Evolutionary conservation across 2,329 filamentous ascomycete genomes (phyloP), one percentile per base, ranked within the genome.

Genomic region (Sarocladium oryzae): DNA sequence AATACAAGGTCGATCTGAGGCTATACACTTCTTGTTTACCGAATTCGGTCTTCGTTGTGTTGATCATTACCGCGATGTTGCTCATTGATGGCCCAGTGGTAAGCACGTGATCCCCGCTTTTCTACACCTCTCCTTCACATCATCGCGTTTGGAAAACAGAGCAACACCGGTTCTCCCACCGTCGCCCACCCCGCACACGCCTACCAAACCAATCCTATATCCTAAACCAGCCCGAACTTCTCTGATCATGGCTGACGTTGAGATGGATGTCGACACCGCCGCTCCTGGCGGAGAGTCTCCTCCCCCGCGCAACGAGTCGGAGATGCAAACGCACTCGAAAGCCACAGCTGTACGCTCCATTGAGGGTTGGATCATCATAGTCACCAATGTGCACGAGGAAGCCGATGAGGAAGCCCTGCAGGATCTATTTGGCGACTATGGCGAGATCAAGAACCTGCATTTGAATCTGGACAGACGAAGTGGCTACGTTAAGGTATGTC

Each of bases 331-430:
- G 6, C 79, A 81, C 60, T 75, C 78, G 33, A 85, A 86, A 64
- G 88, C 88, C 51, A 89, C 84, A 1, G 88, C 88, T 21, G 88
- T 93, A 54, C 87, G 88, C 61, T 90, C 86, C 51, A 91, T 93
- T 63, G 88, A 93, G 70, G 88, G 89, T 59, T 93, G 89, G 89
- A 93, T 93, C 68, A 76, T 93, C 62, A 83, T 89, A 56, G 88
- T 88, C 57, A 91, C 88, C 50, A 93, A 93, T 63, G 85, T 93
- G 30, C 88, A 93, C 71, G 88, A 93, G 65, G 88, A 93, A 68
- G 87, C 88, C 48, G 86, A 85, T 59, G 88, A 93, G 70, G 88
- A 93, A 72, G 84, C 88, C 41, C 67, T 93, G 52, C 86, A 86
- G 61, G 89, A 93, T 66, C 78, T 83, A 66, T 93, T 93, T 66